Percentiles rank a stretch among this genome's conserved stretches.
phyloP scores from a whole-genome alignment of 2,329 filamentous ascomycete genomes.

The Penicillium sp. region DNA sequence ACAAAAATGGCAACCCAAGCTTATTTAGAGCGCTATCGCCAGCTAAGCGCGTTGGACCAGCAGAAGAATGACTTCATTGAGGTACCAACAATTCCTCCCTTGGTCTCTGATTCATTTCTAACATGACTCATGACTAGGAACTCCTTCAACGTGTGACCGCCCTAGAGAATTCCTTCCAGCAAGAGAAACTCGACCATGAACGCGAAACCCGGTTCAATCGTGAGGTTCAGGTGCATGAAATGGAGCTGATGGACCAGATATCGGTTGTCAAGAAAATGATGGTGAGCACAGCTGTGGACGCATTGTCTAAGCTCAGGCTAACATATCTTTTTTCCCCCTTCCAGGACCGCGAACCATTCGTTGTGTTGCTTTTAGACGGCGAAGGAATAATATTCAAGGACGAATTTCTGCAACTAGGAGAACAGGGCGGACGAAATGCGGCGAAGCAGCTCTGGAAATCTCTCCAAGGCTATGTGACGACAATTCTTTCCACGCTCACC shows the following conservation, averaged over 20 bases:
- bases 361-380: conserved; percentile 57
- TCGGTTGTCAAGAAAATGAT: conserved; percentile 47
- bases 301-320: conserved; percentile 8
- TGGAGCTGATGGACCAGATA: conserved; percentile 50
- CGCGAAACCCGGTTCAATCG: conserved; percentile 50
- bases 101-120: conserved; percentile 17
- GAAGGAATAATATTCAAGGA: conserved; percentile 58
- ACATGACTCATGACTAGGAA: conserved; percentile 38
- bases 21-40: conserved; percentile 46
- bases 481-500: conserved; percentile 43
- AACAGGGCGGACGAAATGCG: conserved; percentile 54
- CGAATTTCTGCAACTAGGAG: conserved; percentile 50
- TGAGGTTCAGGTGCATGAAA: conserved; percentile 49
- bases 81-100: conserved; percentile 31
- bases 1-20: conserved; percentile 34
- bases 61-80: conserved; percentile 51
- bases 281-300: conserved; percentile 33
- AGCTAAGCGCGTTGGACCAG: conserved; percentile 46
- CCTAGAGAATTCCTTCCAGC: conserved; percentile 46
- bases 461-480: conserved; percentile 46
- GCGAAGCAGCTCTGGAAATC: conserved; percentile 50
- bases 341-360: conserved; percentile 55
- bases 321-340: conserved; percentile 10
- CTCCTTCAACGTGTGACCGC: conserved; percentile 46
- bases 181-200: conserved; percentile 49